A percentile compares a stretch with the other conserved stretches of the same genome.
Conservation (phyloP, 1,284 basidiomycete genomes). For the Laetiporus sulphureus region DNA sequence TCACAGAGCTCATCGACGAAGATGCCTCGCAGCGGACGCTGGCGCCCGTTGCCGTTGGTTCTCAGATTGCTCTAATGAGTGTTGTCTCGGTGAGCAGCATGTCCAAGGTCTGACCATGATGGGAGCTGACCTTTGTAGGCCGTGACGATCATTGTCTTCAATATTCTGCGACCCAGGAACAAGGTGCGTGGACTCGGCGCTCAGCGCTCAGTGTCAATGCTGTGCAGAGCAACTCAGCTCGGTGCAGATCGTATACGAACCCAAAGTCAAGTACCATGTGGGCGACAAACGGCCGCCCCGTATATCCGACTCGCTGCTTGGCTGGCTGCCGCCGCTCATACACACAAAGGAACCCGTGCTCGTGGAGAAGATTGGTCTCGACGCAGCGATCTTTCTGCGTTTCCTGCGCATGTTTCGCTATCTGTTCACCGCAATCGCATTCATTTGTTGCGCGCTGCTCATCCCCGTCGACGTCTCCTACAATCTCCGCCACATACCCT, state of each 20-base stretch:
- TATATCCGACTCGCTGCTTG: conserved; percentile 76
- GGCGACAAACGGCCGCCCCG: conserved; percentile 76
- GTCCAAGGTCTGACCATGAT: not conserved
- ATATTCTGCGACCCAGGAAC: conserved; percentile 59
- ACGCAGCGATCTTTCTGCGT: conserved; percentile 89
- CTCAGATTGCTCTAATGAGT: conserved; percentile 58
- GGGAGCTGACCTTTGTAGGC: conserved; percentile 23
- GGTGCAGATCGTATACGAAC: conserved; percentile 75
- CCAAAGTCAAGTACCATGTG: conserved; percentile 83
- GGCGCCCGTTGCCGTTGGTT: conserved; percentile 78
- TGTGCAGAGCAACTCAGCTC: not conserved
- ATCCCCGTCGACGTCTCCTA: conserved; percentile 75
- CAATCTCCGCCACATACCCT: conserved; percentile 58
- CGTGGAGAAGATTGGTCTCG: conserved; percentile 86
- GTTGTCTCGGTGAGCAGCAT: conserved; percentile 28
- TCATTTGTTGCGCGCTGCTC: conserved; percentile 68
- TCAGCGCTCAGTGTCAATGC: no score
- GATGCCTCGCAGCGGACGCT: conserved; percentile 34
- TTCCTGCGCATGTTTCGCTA: conserved; percentile 85
- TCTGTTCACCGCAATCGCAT: conserved; percentile 65
- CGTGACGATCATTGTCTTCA: conserved; percentile 53
- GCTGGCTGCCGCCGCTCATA: conserved; percentile 86
- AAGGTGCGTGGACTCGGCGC: conserved; percentile 34
- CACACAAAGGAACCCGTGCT: conserved; percentile 84
- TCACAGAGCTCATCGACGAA: conserved; percentile 24